These are phyloP conservation scores for Fusarium sp. DNA, from an alignment of 2,329 filamentous ascomycete genomes.

Conservation along the genomic window DNA sequence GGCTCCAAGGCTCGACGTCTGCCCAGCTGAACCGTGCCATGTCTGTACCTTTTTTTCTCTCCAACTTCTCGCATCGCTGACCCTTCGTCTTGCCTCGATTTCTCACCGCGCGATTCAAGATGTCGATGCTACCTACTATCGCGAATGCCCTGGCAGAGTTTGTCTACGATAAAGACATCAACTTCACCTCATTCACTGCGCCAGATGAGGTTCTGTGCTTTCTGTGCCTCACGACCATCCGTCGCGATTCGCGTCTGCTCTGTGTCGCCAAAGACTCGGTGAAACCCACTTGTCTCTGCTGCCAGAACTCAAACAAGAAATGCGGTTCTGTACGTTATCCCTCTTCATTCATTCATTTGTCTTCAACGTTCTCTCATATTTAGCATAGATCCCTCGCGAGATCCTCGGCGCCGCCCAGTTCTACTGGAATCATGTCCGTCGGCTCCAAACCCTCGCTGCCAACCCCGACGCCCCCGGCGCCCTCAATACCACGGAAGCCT, in stretches of 20 bases:
- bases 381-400: neutral
- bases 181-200: fast-evolving
- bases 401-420: neutral
- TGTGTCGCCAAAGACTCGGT: neutral
- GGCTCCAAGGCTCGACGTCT: no score
- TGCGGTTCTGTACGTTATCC: neutral
- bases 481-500: fast-evolving
- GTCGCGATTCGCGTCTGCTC: neutral
- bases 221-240: neutral
- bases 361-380: fast-evolving
- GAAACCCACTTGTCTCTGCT: neutral
- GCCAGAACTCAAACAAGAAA: neutral
- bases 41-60: neutral
- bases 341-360: no score
- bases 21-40: no score
- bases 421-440: neutral
- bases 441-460: neutral
- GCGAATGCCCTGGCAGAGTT: neutral
- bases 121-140: neutral
- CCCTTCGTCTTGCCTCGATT: neutral
- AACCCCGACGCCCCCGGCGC: neutral
- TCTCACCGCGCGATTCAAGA: neutral
- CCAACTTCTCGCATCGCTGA: neutral
- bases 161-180: neutral
- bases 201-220: neutral